phyloP scores from a whole-genome alignment of 1,284 basidiomycete genomes.

The Coniophora puteana region DNA sequence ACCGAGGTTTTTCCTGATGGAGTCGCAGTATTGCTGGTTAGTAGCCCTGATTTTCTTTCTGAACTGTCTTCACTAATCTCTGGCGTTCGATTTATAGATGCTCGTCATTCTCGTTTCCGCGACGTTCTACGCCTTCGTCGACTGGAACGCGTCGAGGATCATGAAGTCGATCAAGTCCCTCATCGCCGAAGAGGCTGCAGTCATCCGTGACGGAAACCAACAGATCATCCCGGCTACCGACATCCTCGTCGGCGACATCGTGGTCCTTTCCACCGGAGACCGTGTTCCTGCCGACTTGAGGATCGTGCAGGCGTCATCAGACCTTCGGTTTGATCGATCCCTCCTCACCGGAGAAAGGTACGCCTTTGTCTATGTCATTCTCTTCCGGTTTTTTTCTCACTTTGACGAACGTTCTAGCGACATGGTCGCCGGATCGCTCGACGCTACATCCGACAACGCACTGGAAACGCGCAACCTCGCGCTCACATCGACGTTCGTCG shows the following conservation, averaged over 20 bases:
- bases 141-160: constrained; percentile 33
- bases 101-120: constrained; percentile 65
- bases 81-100: constrained; percentile 18
- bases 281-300: constrained; percentile 83
- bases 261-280: constrained; percentile 72
- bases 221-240: constrained; percentile 69
- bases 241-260: constrained; percentile 80
- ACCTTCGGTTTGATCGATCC: constrained; percentile 58
- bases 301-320: constrained; percentile 49
- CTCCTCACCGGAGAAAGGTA: constrained; percentile 60
- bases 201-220: constrained; percentile 55
- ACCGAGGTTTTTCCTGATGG: no score
- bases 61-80: neutral
- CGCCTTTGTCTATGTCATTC: neutral
- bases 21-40: constrained; percentile 74
- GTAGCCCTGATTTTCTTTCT: constrained; percentile 29
- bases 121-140: constrained; percentile 39
- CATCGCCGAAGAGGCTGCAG: constrained; percentile 40
- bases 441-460: constrained; percentile 50
- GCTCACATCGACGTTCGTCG: constrained; percentile 48
- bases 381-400: neutral
- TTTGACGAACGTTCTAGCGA: constrained; percentile 26
- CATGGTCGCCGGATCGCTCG: constrained; percentile 47
- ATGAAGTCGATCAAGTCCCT: constrained; percentile 32
- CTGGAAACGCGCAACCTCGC: constrained; percentile 65